phyloP scores from a whole-genome alignment of 352 stramenopile genomes.

The Thalassiosira ordinaria region DNA sequence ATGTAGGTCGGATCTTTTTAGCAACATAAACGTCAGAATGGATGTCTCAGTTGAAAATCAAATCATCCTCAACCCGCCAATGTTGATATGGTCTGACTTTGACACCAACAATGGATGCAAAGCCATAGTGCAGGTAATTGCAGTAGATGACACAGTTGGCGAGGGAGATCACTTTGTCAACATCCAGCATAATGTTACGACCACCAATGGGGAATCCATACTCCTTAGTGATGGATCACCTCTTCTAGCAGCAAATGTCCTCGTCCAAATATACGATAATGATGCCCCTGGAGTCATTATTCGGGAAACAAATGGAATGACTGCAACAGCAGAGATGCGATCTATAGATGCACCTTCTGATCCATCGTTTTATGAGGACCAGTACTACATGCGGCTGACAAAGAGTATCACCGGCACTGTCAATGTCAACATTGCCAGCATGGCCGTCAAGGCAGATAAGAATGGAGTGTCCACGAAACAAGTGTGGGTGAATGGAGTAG shows the following conservation, averaged over 20 bases:
- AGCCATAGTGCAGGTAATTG: slow-evolving; percentile 37
- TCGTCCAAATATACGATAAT: slow-evolving; percentile 59
- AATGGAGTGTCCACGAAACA: too few relatives aligned
- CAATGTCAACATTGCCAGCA: slow-evolving; percentile 14
- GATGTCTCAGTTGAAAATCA: slow-evolving; percentile 27
- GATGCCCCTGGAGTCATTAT: slow-evolving; percentile 47
- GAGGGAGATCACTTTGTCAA: slow-evolving; percentile 59
- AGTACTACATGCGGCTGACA: neutral
- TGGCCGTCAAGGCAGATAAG: slow-evolving; percentile 33
- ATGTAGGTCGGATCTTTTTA: slow-evolving; percentile 28
- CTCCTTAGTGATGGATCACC: slow-evolving; percentile 32
- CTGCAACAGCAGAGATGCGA: slow-evolving; percentile 44
- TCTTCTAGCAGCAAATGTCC: slow-evolving; percentile 46
- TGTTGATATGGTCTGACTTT: slow-evolving; percentile 34
- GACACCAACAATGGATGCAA: slow-evolving; percentile 46
- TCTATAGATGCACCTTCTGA: neutral
- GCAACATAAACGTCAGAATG: slow-evolving; percentile 34
- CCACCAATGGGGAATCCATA: slow-evolving; percentile 31
- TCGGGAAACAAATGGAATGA: slow-evolving; percentile 45
- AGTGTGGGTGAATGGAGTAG: slow-evolving; percentile 32
- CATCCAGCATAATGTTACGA: slow-evolving; percentile 37
- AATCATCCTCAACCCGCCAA: slow-evolving; percentile 20
- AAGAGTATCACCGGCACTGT: neutral
- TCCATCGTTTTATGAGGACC: slow-evolving; percentile 1
- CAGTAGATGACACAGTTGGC: slow-evolving; percentile 31